These are phyloP conservation scores for Takashimella koratensis DNA, from an alignment of 1,284 basidiomycete species.

Conservation along the genomic window DNA sequence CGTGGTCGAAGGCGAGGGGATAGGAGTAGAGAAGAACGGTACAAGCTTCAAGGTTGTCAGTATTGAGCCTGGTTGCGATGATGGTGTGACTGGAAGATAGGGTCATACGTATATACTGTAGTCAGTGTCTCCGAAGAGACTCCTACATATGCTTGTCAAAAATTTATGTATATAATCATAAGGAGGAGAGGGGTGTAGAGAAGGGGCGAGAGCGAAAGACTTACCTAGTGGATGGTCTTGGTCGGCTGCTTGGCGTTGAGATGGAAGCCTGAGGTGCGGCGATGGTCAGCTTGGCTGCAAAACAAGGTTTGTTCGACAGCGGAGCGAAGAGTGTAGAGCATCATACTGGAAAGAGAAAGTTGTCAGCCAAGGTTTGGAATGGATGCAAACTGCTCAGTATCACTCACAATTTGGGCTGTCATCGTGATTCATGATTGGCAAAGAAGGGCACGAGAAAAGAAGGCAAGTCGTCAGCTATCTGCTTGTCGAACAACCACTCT, in stretches of 20 bases:
- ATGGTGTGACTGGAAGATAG: background rate
- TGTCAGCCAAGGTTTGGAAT: background rate
- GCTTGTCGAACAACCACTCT: too few relatives aligned
- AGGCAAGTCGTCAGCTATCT: background rate
- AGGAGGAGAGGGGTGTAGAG: conserved; percentile 4
- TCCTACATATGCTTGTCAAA: conserved; percentile 51
- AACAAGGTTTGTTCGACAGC: too few relatives aligned
- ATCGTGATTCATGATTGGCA: background rate
- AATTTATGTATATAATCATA: conserved; percentile 41
- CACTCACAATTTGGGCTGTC: conserved; percentile 40
- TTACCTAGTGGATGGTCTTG: background rate
- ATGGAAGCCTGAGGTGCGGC: background rate
- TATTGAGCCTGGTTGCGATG: background rate
- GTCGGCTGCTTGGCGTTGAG: background rate
- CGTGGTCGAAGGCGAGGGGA: background rate
- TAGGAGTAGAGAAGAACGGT: background rate
- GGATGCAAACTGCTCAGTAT: conserved; percentile 1
- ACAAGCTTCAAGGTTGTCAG: background rate
- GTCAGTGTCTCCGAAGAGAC: conserved; percentile 40
- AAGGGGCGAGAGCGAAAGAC: background rate
- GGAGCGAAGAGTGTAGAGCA: conserved; percentile 9
- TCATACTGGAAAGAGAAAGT: conserved; percentile 24
- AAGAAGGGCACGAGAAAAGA: conserved; percentile 1
- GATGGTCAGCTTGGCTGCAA: too few relatives aligned
- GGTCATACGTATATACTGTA: conserved; percentile 18